phyloP scores from a whole-genome alignment of 1,284 basidiomycete species.

The Abortiporus biennis region DNA sequence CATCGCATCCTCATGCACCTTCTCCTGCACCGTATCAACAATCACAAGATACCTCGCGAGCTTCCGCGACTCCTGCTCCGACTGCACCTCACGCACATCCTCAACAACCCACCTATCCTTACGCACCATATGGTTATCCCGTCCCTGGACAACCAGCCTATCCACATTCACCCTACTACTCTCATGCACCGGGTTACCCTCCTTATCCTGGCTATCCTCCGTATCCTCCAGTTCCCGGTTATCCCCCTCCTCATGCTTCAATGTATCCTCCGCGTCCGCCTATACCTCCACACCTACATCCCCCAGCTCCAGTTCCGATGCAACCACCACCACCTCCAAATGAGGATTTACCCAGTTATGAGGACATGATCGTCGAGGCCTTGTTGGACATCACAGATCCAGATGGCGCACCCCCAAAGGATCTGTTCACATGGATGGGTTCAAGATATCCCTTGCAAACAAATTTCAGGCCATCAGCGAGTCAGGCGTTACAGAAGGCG shows the following conservation, averaged over 20 bases:
- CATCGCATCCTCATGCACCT: background rate
- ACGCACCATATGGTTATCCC: slow-evolving; percentile 21
- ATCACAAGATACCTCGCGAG: background rate
- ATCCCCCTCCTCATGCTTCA: slow-evolving; percentile 34
- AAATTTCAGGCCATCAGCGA: slow-evolving; percentile 81
- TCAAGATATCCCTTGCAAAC: slow-evolving; percentile 72
- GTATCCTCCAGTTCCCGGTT: slow-evolving; percentile 23
- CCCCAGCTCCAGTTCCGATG: slow-evolving; percentile 18
- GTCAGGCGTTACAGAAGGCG: slow-evolving; percentile 79
- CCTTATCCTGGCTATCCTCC: slow-evolving; percentile 19
- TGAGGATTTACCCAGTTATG: slow-evolving; percentile 76
- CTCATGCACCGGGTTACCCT: slow-evolving; percentile 20
- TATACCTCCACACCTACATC: slow-evolving; percentile 24
- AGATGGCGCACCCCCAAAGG: slow-evolving; percentile 74
- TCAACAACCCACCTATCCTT: slow-evolving; percentile 22
- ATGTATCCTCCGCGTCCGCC: slow-evolving; percentile 22
- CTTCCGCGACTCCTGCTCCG: background rate
- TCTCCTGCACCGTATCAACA: background rate
- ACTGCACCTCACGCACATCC: slow-evolving; percentile 5
- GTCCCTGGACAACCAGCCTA: slow-evolving; percentile 17
- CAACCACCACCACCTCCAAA: slow-evolving; percentile 24
- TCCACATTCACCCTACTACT: slow-evolving; percentile 44
- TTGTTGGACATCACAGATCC: slow-evolving; percentile 54
- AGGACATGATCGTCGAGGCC: slow-evolving; percentile 82
- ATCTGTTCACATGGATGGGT: slow-evolving; percentile 75